Conservation (phyloP, 257 asterid species). For the Scutellaria baicalensis region DNA sequence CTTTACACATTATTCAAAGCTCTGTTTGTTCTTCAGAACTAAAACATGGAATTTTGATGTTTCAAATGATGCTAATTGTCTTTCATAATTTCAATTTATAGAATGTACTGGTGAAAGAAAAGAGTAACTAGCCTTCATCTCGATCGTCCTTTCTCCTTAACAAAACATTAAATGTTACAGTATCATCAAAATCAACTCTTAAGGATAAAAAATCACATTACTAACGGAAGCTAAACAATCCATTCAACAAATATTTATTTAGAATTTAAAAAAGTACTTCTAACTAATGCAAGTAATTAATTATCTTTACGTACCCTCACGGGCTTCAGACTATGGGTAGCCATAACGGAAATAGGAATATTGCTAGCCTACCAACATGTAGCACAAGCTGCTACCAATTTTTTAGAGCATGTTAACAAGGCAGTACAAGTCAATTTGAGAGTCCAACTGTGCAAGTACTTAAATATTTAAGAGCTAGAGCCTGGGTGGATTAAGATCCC, state of each 20-base stretch:
- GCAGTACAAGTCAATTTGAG: background rate
- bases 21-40: background rate
- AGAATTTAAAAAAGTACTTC: background rate
- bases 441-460: background rate
- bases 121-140: background rate
- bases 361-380: background rate
- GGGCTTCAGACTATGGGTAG: background rate
- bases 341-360: background rate
- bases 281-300: background rate
- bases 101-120: background rate
- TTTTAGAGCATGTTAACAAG: background rate
- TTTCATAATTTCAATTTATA: background rate
- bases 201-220: background rate
- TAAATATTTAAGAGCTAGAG: conserved; percentile 2
- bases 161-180: background rate
- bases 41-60: background rate
- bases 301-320: background rate
- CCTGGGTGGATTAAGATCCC: background rate
- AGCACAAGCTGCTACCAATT: background rate
- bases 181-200: background rate
- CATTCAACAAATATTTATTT: background rate
- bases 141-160: background rate
- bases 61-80: background rate
- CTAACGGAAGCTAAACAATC: background rate
- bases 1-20: background rate